Base-by-base conservation (phyloP, 768 basidiomycete species). In the Auricularia sp. region DNA sequence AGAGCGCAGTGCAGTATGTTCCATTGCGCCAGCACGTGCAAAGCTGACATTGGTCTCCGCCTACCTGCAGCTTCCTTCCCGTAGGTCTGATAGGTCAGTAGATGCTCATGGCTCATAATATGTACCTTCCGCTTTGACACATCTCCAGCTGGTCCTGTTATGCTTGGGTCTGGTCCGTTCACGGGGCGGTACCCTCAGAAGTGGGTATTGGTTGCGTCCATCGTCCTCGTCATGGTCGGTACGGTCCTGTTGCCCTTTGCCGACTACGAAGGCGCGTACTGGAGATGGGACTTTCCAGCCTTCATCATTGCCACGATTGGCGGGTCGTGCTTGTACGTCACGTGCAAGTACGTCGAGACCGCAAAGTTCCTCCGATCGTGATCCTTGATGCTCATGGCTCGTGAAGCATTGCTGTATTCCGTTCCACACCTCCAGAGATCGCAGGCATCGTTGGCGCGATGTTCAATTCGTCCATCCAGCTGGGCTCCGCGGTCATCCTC, bases 231-330 rank as follows among this genome's bases (percentile, higher is more conserved):
- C 51, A 68, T 79, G 37, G 65, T 76, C 13, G 76, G 77, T 14
- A 82, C 79, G 2, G 65, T 75, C 45, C 70, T 84, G 24, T 71
- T 84, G 44, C 77, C 79, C 7, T 73, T 79, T 54, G 78, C 77
- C 0, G 77, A 81, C 65, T 67, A 67, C 6, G 74, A 76, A 13
- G 73, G 73, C 14, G 71, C 74, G 54, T 85, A 84, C 71, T 85
- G 81, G 81, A 64, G 69, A 1, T 75, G 76, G 64, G 72, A 78
- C 58, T 81, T 85, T 67, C 82, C 84, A 54, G 84, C 77, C 18
- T 81, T 84, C 68, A 63, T 76, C 36, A 65, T 85, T 59, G 83
- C 82, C 18, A 77, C 79, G 16, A 73, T 76, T 11, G 84, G 83
- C 14, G 71, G 74, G 3, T 79, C 79, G 71, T 68, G 83, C 62